Conservation (phyloP, 805 yeast genomes). For the Candida piceae region DNA sequence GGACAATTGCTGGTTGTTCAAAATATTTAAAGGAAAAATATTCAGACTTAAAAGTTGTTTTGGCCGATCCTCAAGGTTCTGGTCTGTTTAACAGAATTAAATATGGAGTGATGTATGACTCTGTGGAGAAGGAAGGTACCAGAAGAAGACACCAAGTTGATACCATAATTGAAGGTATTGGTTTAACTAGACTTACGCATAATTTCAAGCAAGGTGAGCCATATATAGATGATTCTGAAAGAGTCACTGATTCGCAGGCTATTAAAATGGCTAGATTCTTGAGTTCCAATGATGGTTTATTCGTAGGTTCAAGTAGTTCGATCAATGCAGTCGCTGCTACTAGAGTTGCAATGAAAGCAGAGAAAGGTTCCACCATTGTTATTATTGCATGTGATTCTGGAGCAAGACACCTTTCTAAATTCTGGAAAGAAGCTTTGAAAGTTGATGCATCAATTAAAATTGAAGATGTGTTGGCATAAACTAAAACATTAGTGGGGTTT, state of each 20-base stretch:
- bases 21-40: constrained; percentile 56
- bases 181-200: constrained; percentile 78
- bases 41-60: constrained; percentile 42
- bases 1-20: constrained; percentile 92
- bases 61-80: constrained; percentile 96
- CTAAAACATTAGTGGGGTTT: no score
- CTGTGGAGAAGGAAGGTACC: constrained; percentile 86
- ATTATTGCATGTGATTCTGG: constrained; percentile 93
- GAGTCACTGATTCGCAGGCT: constrained; percentile 79
- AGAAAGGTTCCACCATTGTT: constrained; percentile 66
- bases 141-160: constrained; percentile 95
- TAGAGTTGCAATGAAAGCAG: constrained; percentile 42
- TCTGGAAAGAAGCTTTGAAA: constrained; percentile 70
- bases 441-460: constrained; percentile 33
- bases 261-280: constrained; percentile 81
- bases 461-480: constrained; percentile 31
- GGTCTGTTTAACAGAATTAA: constrained; percentile 84
- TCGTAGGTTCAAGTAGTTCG: constrained; percentile 91
- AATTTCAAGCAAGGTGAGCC: constrained; percentile 72
- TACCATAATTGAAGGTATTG: constrained; percentile 90
- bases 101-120: constrained; percentile 90
- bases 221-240: constrained; percentile 69
- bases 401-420: constrained; percentile 81
- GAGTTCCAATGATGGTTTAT: constrained; percentile 80
- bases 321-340: constrained; percentile 90